A percentile compares a stretch with the other conserved stretches of the same genome.
Conservation (phyloP, 2,329 filamentous ascomycete genomes). For the Anthostomella pinea region DNA sequence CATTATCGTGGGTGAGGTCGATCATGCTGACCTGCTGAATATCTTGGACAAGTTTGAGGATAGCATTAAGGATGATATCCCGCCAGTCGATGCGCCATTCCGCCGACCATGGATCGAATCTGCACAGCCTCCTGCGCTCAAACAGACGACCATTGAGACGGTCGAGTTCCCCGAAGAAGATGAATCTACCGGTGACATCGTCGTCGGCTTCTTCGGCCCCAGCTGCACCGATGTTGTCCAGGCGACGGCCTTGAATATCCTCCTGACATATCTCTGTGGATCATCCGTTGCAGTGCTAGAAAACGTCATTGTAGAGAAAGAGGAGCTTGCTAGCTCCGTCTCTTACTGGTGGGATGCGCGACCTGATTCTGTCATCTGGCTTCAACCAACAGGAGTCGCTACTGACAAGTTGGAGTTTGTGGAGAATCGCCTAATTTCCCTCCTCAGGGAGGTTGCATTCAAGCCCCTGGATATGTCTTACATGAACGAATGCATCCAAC, state of each 20-base stretch:
- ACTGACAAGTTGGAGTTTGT: slow-evolving; percentile 82
- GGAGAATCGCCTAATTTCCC: slow-evolving; percentile 78
- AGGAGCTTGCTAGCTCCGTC: slow-evolving; percentile 85
- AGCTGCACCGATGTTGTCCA: slow-evolving; percentile 68
- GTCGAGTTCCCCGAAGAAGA: slow-evolving; percentile 96
- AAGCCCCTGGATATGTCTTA: slow-evolving; percentile 88
- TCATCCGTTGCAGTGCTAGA: slow-evolving; percentile 92
- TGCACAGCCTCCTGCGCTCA: slow-evolving; percentile 68
- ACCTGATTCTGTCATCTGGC: slow-evolving; percentile 79
- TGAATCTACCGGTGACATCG: slow-evolving; percentile 85
- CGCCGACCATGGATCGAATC: slow-evolving; percentile 90
- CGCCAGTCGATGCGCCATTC: slow-evolving; percentile 71
- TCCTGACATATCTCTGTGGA: slow-evolving; percentile 84
- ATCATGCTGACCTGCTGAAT: slow-evolving; percentile 74
- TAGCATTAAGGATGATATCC: slow-evolving; percentile 79
- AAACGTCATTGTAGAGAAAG: slow-evolving; percentile 87
- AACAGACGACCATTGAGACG: slow-evolving; percentile 69
- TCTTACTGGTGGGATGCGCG: slow-evolving; percentile 76
- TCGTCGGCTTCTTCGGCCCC: slow-evolving; percentile 84
- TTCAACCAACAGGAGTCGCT: slow-evolving; percentile 81
- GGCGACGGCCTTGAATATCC: slow-evolving; percentile 71
- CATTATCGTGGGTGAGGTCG: slow-evolving; percentile 86
- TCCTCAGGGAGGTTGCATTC: slow-evolving; percentile 75
- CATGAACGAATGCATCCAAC: slow-evolving; percentile 79
- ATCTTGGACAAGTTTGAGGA: slow-evolving; percentile 88